Percentiles rank a stretch among this genome's conserved stretches.
Evolutionary conservation across 2,329 filamentous ascomycete species (phyloP).

Genomic region (Nemania serpens): DNA sequence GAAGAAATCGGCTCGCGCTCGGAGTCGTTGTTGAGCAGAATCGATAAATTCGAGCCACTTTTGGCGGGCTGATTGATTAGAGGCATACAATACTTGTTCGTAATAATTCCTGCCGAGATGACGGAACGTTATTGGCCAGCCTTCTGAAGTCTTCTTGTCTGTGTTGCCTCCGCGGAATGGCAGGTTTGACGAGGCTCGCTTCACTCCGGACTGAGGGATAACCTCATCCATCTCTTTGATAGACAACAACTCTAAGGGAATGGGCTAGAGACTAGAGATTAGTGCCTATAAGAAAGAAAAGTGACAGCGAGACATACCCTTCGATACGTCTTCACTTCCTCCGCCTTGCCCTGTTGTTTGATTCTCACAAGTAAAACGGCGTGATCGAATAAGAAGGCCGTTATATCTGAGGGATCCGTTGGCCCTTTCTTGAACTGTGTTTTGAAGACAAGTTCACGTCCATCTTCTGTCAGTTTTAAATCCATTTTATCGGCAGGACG

Average conservation of each 20-base stretch:
- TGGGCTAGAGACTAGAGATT: conserved; percentile 61
- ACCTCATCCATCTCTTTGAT: conserved; percentile 98
- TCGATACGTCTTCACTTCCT: conserved; percentile 93
- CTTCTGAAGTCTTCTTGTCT: conserved; percentile 69
- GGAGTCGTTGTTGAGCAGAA: conserved; percentile 82
- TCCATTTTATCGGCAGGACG: conserved; percentile 89
- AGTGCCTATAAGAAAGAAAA: conserved; percentile 14
- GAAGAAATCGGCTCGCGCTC: conserved; percentile 90
- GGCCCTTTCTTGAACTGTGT: conserved; percentile 90
- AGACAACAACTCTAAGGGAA: conserved; percentile 88
- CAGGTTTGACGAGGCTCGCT: conserved; percentile 86
- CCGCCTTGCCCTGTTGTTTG: conserved; percentile 89
- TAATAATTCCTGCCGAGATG: conserved; percentile 96
- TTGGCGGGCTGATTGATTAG: conserved; percentile 81
- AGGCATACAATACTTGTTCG: conserved; percentile 85
- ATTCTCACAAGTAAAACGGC: conserved; percentile 88
- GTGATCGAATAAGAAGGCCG: conserved; percentile 95
- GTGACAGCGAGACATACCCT: conserved; percentile 52
- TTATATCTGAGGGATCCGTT: conserved; percentile 86
- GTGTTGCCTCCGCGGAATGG: conserved; percentile 52
- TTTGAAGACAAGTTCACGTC: conserved; percentile 92
- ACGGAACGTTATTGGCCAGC: conserved; percentile 93
- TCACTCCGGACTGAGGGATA: conserved; percentile 79
- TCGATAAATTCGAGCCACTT: conserved; percentile 99
- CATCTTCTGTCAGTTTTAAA: conserved; percentile 90